Base-by-base conservation (phyloP, 2,329 filamentous ascomycete species). In the Colletotrichum chlorophyti region DNA sequence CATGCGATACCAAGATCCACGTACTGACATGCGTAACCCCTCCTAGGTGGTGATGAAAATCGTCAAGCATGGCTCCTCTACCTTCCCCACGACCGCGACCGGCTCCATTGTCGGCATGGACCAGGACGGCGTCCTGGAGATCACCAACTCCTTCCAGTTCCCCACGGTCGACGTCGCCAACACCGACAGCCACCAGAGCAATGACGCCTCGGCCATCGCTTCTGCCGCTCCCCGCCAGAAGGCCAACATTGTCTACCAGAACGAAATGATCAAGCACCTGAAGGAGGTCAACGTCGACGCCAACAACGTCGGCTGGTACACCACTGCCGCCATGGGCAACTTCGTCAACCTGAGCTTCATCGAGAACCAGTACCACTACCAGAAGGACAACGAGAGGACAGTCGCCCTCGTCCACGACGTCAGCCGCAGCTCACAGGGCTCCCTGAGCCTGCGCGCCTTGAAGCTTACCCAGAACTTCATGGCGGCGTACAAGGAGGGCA, bases 261-360 rank as follows among this genome's bases (percentile, higher is more conserved):
- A 87, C 65, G 95, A 99, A 77, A 98, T 98, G 94, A 94, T 99
- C 76, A 91, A 93, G 71, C 93, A 95, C 76, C 81, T 98, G 63
- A 90, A 94, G 74, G 95, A 98, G 78, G 95, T 99, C 70, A 99
- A 98, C 75, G 91, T 98, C 60, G 95, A 99, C 75, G 95, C 95
- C 65, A 97, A 98, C 82, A 96, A 92, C 70, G 92, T 96, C 60
- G 95, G 95, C 69, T 99, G 93, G 93, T 99, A 99, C 81, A 97
- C 93, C 59, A 97, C 93, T 80, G 92, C 93, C 64, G 97, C 93
- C 76, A 96, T 99, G 91, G 95, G 95, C 76, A 98, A 97, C 83
- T 98, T 98, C 69, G 84, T 98, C 82, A 97, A 93, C 82, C 76
- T 90, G 72, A 91, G 90, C 81, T 93, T 97, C 72, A 91, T 99